Evolutionary conservation across 768 basidiomycete species (phyloP), one percentile per base, ranked within the genome.

Genomic region (Suillus subluteus): DNA sequence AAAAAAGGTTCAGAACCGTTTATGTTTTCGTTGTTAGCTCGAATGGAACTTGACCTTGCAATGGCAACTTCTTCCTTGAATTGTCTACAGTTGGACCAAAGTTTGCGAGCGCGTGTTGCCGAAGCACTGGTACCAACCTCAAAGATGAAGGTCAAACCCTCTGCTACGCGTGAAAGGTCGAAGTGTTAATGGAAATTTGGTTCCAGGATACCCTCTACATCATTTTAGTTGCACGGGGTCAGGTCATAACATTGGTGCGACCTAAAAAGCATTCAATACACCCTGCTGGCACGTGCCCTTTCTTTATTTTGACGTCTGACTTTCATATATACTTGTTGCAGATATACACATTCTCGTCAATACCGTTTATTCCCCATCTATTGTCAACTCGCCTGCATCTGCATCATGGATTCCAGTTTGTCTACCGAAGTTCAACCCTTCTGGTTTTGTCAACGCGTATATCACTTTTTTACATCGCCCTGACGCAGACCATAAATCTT

Each of bases 351-450:
- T 98, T 59, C 85, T 98, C 38, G 83, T 99, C 63, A 98, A 97
- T 74, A 97, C 96, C 3, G 86, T 98, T 9, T 87, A 92, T 65
- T 86, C 93, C 0, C 92, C 94, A 0, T 91, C 94, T 1, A 88
- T 92, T 69, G 81, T 83, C 66, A 91, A 89, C 74, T 91, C 90
- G 2, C 88, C 90, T 11, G 91, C 90, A 7, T 83, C 95, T 8
- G 92, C 96, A 16, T 91, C 91, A 7, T 99, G 96, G 95, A 86
- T 99, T 9, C 98, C 98, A 3, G 86, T 99, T 58, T 99, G 98
- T 75, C 85, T 99, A 4, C 97, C 98, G 0, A 96, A 95, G 76
- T 99, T 94, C 82, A 95, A 98, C 73, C 83, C 94, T 0, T 80
- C 88, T 6, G 91, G 91, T 1, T 98, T 98, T 77, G 89, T 97